Evolutionary conservation across 345 rosid genomes (phyloP), one percentile per base, ranked within the genome.

Genomic region (Turnera subulata): DNA sequence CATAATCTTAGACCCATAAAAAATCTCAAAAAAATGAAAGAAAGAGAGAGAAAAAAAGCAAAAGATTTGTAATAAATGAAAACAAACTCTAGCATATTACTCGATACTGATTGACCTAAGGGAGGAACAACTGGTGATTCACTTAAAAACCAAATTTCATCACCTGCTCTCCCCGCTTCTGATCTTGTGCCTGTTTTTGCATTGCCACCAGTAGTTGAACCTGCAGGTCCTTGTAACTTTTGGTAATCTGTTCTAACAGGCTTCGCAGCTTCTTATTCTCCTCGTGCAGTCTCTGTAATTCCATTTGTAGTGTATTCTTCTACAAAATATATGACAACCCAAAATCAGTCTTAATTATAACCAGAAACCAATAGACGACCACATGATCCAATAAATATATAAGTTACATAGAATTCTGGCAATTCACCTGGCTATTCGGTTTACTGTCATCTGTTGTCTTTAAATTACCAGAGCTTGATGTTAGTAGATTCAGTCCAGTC

Each of bases 201-300:
- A 68, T 82, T 35, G 82, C 83, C 63, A 78, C 26, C 60, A 76
- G 47, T 52, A 93, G 77, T 61, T 85, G 88, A 67, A 78, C 69
- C 22, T 85, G 90, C 18, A 93, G 79, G 14, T 74, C 81, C 21
- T 51, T 74, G 82, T 78, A 89, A 33, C 62, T 82, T 66, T 38
- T 73, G 43, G 76, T 69, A 55, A 84, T 71, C 76, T 84, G 94
- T 56, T 80, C 86, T 73, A 93, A 60, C 84, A 57, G 62, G 77
- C 66, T 69, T 65, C 68, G 78, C 51, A 93, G 75, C 64, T 71
- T 82, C 64, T 59, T 66, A 53, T 93, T 93, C 80, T 93, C 99
- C 21, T 85, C 84, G 6, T 77, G 75, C 53, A 83, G 74, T 53
- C 69, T 82, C 67, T 70, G 76, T 38, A 89, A 46, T 77, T 87